Evolutionary conservation across 208 protist genomes (phyloP), one percentile per base, ranked within the genome.

Genomic region (Trypanosoma platydactyli): DNA sequence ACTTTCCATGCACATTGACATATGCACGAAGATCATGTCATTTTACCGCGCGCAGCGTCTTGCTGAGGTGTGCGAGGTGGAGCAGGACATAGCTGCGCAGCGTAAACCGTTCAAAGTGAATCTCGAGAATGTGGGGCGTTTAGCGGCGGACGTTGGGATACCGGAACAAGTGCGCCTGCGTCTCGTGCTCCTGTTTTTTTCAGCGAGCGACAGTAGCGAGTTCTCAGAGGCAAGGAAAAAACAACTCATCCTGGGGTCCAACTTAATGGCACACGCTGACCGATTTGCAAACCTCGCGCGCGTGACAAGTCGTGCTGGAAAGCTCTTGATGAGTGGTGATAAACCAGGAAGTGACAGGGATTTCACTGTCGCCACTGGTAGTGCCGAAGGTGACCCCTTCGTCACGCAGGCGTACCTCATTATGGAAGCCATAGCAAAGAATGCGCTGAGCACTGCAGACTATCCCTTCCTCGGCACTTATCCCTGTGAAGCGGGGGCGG

Each of bases 1-100:
- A 71, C 76, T 93, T 13, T 90, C 83, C 13, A 61, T 89, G 54
- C 86, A 93, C 66, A 85, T 93, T 58, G 86, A 93, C 69, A 89
- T 93, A 45, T 89, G 83, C 71, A 86, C 81, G 18, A 89, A 80
- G 40, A 69, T 93, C 30, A 88, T 87, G 78, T 63, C 80, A 24
- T 33, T 74, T 51, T 93, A 89, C 73, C 76, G 69, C 50, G 63
- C 79, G 52, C 64, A 84, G 68, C 71, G 76, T 24, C 72, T 93
- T 51, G 64, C 65, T 16, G 77, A 76, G 45, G 70, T 90, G 25
- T 86, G 83, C 57, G 83, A 86, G 64, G 52, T 88, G n/a, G 87
- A 93, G 73, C 81, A 88, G 46, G 78, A 87, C 68, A 77, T 90
- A 20, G 77, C 77, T 33, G 72, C 73, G 20, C 68, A 64, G 16